A percentile compares a stretch with the other conserved stretches of the same genome.
Conservation (phyloP, 768 basidiomycete species). For the Tricholoma bakamatsutake region DNA sequence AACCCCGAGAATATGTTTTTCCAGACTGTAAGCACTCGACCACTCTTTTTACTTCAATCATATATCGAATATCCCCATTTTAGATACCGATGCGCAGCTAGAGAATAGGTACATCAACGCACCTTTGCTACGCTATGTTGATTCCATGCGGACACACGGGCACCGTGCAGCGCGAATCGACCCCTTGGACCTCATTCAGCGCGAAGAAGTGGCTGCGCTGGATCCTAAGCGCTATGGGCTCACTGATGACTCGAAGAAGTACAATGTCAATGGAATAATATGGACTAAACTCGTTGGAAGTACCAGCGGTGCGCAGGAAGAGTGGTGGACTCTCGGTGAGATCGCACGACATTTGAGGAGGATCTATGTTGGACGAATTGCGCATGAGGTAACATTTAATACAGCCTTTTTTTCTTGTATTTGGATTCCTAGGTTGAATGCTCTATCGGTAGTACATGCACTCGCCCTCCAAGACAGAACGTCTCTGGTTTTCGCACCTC, state of each 20-base stretch:
- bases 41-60: neutral
- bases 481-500: slow-evolving; percentile 84
- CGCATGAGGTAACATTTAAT: no score
- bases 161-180: slow-evolving; percentile 85
- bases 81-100: slow-evolving; percentile 63
- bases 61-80: neutral
- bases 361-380: slow-evolving; percentile 81
- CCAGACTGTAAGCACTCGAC: slow-evolving; percentile 58
- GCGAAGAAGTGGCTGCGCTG: slow-evolving; percentile 74
- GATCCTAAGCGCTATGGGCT: slow-evolving; percentile 76
- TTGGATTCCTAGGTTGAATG: no score
- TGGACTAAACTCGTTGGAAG: slow-evolving; percentile 55
- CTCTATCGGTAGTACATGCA: slow-evolving; percentile 60
- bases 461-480: slow-evolving; percentile 77
- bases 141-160: slow-evolving; percentile 79
- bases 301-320: slow-evolving; percentile 20
- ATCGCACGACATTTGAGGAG: slow-evolving; percentile 65
- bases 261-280: slow-evolving; percentile 76
- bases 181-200: slow-evolving; percentile 80
- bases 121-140: slow-evolving; percentile 79
- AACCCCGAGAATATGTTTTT: slow-evolving; percentile 53
- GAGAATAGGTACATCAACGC: slow-evolving; percentile 68
- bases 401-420: no score
- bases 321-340: slow-evolving; percentile 63
- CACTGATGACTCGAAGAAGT: slow-evolving; percentile 40